Evolutionary conservation across 192 early-diverging fungal genomes (phyloP), one percentile per base, ranked within the genome.

Genomic region (Oehlia diaphana): DNA sequence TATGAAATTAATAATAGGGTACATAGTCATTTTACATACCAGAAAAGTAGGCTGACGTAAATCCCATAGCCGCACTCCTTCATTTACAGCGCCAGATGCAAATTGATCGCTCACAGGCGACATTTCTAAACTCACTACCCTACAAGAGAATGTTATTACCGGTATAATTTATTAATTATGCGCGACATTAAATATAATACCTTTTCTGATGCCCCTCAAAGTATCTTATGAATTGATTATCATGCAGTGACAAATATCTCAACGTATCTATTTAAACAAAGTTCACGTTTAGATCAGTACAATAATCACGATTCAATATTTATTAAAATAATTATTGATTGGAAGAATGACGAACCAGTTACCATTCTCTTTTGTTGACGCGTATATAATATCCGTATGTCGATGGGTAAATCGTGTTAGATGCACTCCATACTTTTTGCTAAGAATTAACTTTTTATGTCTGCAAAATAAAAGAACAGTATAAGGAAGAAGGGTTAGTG

Each of bases 371-470:
- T 99, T 99, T 76, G 96, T 98, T 7, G 97, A 98, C 10, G 95
- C 94, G 82, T 98, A 94, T 35, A 98, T 87, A 37, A 98, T 90
- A 79, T 88, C 93, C 23, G 90, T 93, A 10, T 85, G 78, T 64
- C 89, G 86, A 83, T 96, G 95, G 14, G 97, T 97, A 79, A 98
- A 99, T 26, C 92, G 89, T 2, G 95, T 96, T 35, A 96, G 82
- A 44, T 91, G 87, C 70, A 96, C 96, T 9, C 98, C 98, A 81
- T 98, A 99, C 65, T 99, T 99, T 87, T 98, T 97, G 82, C 94
- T 96, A 81, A 90, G 96, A 16, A 94, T 83, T 0, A 92, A 91
- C 58, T 92, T 92, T 76, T 90, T 89, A 49, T 90, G 84, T 21
- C 90, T 94, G 77, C 6, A 33, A 47, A 70, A 31, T 33, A 50